Evolutionary conservation across 2,329 filamentous ascomycete species (phyloP), one percentile per base, ranked within the genome.

Genomic region (Celoporthe dispersa): DNA sequence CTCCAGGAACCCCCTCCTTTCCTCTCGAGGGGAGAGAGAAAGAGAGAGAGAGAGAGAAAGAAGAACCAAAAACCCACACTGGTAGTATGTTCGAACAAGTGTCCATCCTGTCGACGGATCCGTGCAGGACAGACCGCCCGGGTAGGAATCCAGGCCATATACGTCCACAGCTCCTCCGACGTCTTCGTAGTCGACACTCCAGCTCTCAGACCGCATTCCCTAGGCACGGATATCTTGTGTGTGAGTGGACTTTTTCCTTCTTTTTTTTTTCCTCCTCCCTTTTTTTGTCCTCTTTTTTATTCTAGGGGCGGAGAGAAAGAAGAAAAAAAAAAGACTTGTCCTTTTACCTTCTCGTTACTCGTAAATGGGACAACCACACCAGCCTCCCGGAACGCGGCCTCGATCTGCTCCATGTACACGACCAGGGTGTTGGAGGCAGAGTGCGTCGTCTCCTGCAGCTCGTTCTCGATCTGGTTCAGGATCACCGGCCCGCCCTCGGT

Each of bases 111-210:
- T 77, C 60, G 84, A 77, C 0, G 79, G 79, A 67, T 87, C 85
- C 1, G 82, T 85, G 74, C 86, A 87, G 9, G 82, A 84, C 12
- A 84, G 73, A 0, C 85, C 82, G 35, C 82, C 82, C 0, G 83
- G 81, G 68, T 85, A 85, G 53, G 76, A 80, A 71, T 85, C 84
- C 1, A 85, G 73, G 1, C 82, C 84, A 64, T 85, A 85, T 9
- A 86, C 73, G 71, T 87, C 81, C 31, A 87, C 84, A 4, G 84
- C 80, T 5, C 86, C 86, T n/a, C 86, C 86, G 0, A 87, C 85
- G 69, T 88, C 79, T 53, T 86, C 73, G 74, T 87, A 88, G 71
- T 87, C 86, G 0, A 81, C 84, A 12, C 84, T 86, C 86, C 85
- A 88, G 25, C 84, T 85, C 70, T 81, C 74, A 2, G 77, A 76